These are phyloP conservation scores for Penicillium sp. DNA, from an alignment of 2,329 filamentous ascomycete genomes.

Conservation along the genomic window DNA sequence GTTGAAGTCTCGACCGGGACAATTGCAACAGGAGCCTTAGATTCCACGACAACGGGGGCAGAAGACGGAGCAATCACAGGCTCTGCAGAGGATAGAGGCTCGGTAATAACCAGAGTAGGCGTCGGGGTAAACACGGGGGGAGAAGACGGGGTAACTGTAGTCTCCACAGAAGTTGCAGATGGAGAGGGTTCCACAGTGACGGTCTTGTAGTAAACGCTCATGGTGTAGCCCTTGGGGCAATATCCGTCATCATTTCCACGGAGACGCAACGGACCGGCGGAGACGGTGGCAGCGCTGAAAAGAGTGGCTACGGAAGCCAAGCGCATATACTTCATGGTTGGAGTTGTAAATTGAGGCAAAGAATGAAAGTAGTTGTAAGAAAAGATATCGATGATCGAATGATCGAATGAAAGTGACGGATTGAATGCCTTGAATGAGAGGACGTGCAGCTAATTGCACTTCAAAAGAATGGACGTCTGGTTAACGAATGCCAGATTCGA, in stretches of 20 bases:
- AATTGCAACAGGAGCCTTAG: not conserved
- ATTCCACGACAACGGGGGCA: not conserved
- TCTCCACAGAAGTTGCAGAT: conserved; percentile 6
- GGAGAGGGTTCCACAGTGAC: conserved; percentile 22
- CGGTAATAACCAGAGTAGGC: conserved; percentile 4
- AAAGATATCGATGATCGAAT: conserved; percentile 5
- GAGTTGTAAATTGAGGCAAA: conserved; percentile 2
- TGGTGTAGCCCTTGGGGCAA: conserved; percentile 31
- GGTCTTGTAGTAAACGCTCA: conserved; percentile 30
- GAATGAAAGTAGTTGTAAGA: not conserved
- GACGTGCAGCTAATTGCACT: conserved; percentile 18
- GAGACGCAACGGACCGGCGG: conserved; percentile 23
- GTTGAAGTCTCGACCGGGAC: conserved; percentile 1
- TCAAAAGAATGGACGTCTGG: conserved; percentile 32
- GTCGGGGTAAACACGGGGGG: conserved; percentile 7
- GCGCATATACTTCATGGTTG: conserved; percentile 29
- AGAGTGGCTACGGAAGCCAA: conserved; percentile 27
- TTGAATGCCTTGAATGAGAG: conserved; percentile 9
- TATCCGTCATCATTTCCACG: conserved; percentile 16
- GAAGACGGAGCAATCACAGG: conserved; percentile 13
- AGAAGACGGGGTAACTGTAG: conserved; percentile 15
- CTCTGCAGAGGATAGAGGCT: conserved; percentile 4
- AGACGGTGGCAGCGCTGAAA: conserved; percentile 27
- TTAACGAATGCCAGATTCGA: conserved; percentile 28
- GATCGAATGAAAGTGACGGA: conserved; percentile 2